Evolutionary conservation across 164 flowering plant genomes (phyloP), one percentile per base, ranked within the genome.

Genomic region (Vitis rotundifolia): DNA sequence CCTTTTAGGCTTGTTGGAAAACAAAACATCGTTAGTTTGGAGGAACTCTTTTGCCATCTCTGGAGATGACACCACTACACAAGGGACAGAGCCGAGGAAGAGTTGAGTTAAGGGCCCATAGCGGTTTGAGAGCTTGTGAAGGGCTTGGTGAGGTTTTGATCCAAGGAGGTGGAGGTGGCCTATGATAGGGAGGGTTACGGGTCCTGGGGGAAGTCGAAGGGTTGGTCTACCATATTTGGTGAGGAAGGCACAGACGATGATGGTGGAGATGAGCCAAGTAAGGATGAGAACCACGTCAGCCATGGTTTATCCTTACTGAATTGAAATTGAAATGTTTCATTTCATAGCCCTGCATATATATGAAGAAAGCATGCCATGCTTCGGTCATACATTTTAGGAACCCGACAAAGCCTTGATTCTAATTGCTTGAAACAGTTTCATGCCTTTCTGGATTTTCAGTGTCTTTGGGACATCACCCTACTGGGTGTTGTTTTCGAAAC

Each of bases 131-230:
- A 86, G 84, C 58, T 69, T 75, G 58, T 78, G 80, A 19, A 87
- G 66, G 11, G 79, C 77, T 63, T 77, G 76, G 78, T 87, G 3
- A n/a, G 78, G 81, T 19, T 75, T 66, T 4, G 79, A 76, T 8
- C 68, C 69, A 2, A 84, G 76, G 68, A 77, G 68, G 58, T 84
- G 84, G 31, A 80, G 76, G 64, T 80, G 86, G 26, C 88, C 87
- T 11, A 87, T 73, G 68, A 87, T 61, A 3, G 87, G 90, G 14
- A 83, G 59, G 22, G 82, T 70, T 3, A 10, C 31, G 1, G 88
- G 88, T 64, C 88, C 79, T 4, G 88, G 88, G 3, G 88, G 85
- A 10, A 70, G 79, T 11, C 53, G 73, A 16, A 10, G 9, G 5
- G 51, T 51, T 3, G 44, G 28, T 16, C 49, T 55, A 1, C 19